These are phyloP conservation scores for Stephania cephalantha DNA, from an alignment of 164 flowering plant species.

Conservation along the genomic window DNA sequence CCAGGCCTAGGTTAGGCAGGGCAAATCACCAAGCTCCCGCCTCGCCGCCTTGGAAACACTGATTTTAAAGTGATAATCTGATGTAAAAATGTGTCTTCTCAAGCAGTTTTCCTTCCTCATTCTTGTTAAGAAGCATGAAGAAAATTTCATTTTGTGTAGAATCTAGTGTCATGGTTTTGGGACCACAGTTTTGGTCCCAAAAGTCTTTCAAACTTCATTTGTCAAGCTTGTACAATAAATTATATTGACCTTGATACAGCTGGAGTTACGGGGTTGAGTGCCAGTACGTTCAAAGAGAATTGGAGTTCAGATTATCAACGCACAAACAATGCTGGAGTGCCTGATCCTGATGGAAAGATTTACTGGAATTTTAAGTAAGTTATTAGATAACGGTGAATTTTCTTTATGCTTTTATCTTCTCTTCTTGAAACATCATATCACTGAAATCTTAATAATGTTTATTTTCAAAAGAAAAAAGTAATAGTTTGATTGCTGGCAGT, in stretches of 20 bases:
- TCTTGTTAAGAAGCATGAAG: neutral
- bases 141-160: neutral
- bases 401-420: neutral
- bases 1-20: no score
- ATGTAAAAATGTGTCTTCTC: neutral
- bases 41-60: no score
- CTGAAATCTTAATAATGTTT: neutral
- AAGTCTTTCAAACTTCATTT: neutral
- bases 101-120: neutral
- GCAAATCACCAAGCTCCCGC: no score
- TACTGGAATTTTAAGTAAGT: conserved; percentile 87
- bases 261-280: conserved; percentile 90
- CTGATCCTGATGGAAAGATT: conserved; percentile 67
- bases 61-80: neutral
- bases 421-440: neutral
- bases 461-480: neutral
- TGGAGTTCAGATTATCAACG: conserved; percentile 82
- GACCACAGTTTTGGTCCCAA: neutral
- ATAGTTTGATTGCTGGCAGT: neutral
- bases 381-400: neutral
- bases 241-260: conserved; percentile 35
- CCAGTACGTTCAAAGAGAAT: conserved; percentile 62
- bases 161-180: neutral
- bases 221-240: neutral
- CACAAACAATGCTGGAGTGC: conserved; percentile 83